These are phyloP conservation scores for Apodospora peruviana DNA, from an alignment of 495 filamentous ascomycete species.

Conservation along the genomic window DNA sequence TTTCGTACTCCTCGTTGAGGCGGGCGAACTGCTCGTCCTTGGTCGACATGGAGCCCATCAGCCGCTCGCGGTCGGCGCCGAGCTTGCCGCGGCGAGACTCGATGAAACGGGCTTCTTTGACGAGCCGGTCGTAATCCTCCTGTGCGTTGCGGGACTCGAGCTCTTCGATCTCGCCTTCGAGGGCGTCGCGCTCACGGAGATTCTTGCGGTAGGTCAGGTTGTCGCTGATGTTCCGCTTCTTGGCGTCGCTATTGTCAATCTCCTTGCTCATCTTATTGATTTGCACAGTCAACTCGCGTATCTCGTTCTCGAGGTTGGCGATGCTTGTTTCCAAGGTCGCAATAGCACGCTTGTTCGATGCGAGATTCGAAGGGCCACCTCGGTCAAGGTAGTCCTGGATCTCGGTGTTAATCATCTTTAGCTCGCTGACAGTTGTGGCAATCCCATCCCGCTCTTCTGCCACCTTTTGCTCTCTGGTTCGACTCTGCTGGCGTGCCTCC, in stretches of 20 bases:
- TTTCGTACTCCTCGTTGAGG: slow-evolving; percentile 70
- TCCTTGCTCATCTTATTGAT: slow-evolving; percentile 76
- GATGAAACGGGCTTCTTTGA: slow-evolving; percentile 57
- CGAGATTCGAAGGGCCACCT: slow-evolving; percentile 68
- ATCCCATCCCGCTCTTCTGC: slow-evolving; percentile 67
- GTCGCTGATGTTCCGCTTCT: slow-evolving; percentile 75
- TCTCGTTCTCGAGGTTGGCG: slow-evolving; percentile 58
- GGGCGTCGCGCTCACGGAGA: slow-evolving; percentile 56
- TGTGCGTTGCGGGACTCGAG: slow-evolving; percentile 77
- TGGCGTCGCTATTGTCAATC: slow-evolving; percentile 69
- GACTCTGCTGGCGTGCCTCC: slow-evolving; percentile 65
- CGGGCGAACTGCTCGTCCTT: slow-evolving; percentile 74
- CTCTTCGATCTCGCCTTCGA: slow-evolving; percentile 65
- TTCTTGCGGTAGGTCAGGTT: slow-evolving; percentile 80
- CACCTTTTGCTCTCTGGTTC: slow-evolving; percentile 66
- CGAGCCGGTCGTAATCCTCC: slow-evolving; percentile 70
- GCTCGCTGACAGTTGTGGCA: slow-evolving; percentile 65
- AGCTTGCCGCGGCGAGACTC: slow-evolving; percentile 57
- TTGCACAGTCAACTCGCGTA: slow-evolving; percentile 55
- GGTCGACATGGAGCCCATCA: slow-evolving; percentile 67
- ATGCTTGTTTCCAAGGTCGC: slow-evolving; percentile 61
- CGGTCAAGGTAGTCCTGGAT: slow-evolving; percentile 76
- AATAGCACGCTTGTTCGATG: slow-evolving; percentile 63
- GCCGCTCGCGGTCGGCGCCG: slow-evolving; percentile 39
- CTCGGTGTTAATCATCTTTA: slow-evolving; percentile 65